Percentiles rank a stretch among this genome's conserved stretches.
phyloP scores from a whole-genome alignment of 352 stramenopile genomes.

The Phytopythium litorale region DNA sequence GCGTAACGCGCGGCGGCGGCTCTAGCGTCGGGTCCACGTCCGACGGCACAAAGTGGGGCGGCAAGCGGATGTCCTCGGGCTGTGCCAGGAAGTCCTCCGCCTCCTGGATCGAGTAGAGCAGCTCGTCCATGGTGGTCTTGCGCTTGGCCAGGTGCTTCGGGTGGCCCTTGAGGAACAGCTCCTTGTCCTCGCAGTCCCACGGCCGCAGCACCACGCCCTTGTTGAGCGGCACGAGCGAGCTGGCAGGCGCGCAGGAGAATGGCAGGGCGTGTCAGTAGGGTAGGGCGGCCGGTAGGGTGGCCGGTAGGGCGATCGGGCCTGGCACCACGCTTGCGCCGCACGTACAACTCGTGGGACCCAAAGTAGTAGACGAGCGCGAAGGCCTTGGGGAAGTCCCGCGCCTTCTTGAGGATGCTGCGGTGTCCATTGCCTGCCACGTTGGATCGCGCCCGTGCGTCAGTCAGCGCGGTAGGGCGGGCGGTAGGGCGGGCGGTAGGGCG shows the following conservation, averaged over 20 bases:
- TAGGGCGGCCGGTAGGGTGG: background rate
- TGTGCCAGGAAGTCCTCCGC: conserved; percentile 76
- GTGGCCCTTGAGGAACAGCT: conserved; percentile 62
- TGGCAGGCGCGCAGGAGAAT: too few species aligned
- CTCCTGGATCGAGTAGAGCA: conserved; percentile 55
- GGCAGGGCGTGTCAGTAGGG: too few species aligned
- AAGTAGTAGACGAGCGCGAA: conserved; percentile 86
- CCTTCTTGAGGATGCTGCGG: conserved; percentile 65
- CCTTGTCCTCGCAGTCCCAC: conserved; percentile 75
- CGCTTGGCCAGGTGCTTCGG: conserved; percentile 73
- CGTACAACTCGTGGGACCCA: conserved; percentile 80
- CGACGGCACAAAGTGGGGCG: conserved; percentile 76
- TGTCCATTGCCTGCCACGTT: conserved; percentile 47
- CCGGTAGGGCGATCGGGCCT: too few species aligned
- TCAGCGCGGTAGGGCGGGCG: too few species aligned
- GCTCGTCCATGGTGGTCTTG: conserved; percentile 39
- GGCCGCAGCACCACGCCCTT: conserved; percentile 60
- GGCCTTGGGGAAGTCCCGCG: conserved; percentile 62
- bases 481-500: too few species aligned
- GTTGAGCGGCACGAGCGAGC: conserved; percentile 53
- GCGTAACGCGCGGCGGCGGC: conserved; percentile 34
- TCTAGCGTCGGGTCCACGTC: conserved; percentile 75
- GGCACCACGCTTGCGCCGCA: background rate
- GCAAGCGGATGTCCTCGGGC: conserved; percentile 68
- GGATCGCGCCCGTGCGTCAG: too few species aligned